Evolutionary conservation across 768 basidiomycete species (phyloP).

Genomic region (Lactarius quietus): DNA sequence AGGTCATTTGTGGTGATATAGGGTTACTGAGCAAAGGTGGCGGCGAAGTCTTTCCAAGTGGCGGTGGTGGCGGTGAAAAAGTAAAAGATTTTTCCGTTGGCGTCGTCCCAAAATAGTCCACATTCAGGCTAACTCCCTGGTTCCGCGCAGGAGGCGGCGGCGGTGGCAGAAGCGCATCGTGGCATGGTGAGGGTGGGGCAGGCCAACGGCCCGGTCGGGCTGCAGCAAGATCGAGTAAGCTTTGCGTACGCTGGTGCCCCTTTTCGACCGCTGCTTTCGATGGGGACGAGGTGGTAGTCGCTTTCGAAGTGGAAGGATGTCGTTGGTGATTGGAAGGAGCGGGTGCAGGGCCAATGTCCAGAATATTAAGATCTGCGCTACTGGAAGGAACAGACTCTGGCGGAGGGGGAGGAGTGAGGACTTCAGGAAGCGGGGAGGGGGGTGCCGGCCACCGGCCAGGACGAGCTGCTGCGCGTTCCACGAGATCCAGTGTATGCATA

Average conservation of each 20-base stretch:
- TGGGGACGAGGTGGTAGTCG: not conserved
- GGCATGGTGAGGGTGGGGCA: constrained; percentile 17
- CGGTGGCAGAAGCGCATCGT: constrained; percentile 7
- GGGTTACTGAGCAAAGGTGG: not conserved
- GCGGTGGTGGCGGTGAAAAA: not conserved
- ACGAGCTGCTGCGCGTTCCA: constrained; percentile 46
- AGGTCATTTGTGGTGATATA: not conserved
- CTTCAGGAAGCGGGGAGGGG: constrained; percentile 19
- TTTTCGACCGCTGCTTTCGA: not conserved
- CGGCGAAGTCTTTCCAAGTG: not conserved
- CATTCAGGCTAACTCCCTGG: constrained; percentile 1
- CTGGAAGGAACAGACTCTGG: not conserved
- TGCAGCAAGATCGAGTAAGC: constrained; percentile 20
- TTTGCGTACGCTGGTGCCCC: constrained; percentile 18
- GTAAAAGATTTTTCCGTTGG: not conserved
- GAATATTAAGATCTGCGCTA: not conserved
- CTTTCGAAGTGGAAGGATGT: constrained; percentile 2
- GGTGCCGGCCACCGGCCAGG: constrained; percentile 21
- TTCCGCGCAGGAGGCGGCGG: constrained; percentile 2
- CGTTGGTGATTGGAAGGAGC: not conserved
- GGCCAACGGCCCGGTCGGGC: constrained; percentile 21
- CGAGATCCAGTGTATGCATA: constrained; percentile 52
- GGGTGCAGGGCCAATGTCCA: not conserved
- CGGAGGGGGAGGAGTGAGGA: constrained; percentile 17
- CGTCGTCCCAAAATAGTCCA: constrained; percentile 15